Conservation (phyloP, 306 rosid species). For the Cucurbita moschata region DNA sequence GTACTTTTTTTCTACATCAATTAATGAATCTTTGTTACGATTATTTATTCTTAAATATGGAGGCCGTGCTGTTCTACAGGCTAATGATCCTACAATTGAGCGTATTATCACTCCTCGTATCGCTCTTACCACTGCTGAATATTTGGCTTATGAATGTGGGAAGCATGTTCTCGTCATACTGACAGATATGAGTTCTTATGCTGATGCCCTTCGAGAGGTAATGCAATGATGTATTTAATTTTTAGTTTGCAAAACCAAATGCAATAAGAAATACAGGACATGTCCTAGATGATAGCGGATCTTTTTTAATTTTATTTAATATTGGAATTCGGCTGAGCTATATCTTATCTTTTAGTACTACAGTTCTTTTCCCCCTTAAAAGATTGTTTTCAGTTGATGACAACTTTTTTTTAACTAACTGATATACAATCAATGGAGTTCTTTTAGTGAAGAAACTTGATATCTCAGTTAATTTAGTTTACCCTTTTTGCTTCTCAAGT, state of each 20-base stretch:
- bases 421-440: background rate
- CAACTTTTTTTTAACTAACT: background rate
- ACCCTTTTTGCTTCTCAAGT: background rate
- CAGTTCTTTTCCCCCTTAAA: background rate
- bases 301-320: background rate
- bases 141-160: constrained; percentile 97
- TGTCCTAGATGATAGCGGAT: background rate
- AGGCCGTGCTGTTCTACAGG: constrained; percentile 38
- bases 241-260: background rate
- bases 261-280: background rate
- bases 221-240: background rate
- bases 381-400: background rate
- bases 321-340: background rate
- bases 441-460: background rate
- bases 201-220: constrained; percentile 99
- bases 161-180: constrained; percentile 98
- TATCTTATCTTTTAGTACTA: background rate
- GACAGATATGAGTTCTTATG: constrained; percentile 99
- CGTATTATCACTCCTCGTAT: constrained; percentile 99
- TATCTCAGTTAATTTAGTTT: background rate
- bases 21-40: background rate
- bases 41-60: background rate
- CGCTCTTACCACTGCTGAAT: constrained; percentile 99
- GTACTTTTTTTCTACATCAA: constrained; percentile 21
- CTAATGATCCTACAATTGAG: constrained; percentile 97